A percentile compares a stretch with the other conserved stretches of the same genome.
phyloP scores from a whole-genome alignment of 257 asterid genomes.

The Capsicum pubescens region DNA sequence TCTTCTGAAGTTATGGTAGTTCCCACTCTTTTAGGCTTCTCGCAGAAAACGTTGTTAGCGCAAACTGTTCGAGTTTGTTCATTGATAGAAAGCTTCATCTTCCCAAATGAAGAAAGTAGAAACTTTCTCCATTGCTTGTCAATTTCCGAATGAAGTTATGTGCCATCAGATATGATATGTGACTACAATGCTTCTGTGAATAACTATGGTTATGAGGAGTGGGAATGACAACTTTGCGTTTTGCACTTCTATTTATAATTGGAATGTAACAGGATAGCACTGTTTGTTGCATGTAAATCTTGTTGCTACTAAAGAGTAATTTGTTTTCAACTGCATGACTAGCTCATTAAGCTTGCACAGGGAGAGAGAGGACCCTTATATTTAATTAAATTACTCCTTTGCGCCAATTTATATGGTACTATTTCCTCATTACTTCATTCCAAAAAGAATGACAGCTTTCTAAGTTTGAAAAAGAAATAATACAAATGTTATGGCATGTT shows the following conservation, averaged over 20 bases:
- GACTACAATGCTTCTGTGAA: neutral
- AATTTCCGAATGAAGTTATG: neutral
- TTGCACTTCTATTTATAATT: conserved; percentile 7
- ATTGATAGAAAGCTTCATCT: conserved; percentile 17
- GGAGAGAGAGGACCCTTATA: neutral
- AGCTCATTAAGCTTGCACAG: neutral
- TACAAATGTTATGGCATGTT: neutral
- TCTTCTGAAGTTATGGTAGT: conserved; percentile 1
- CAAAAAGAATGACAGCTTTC: neutral
- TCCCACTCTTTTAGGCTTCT: neutral
- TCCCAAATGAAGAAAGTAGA: neutral
- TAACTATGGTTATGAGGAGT: neutral
- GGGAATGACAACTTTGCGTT: neutral
- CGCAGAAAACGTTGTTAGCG: neutral
- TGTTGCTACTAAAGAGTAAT: neutral
- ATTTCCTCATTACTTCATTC: neutral
- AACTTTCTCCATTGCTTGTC: neutral
- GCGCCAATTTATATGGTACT: neutral
- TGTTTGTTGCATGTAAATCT: conserved; percentile 16
- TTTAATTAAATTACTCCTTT: neutral
- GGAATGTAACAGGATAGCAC: neutral
- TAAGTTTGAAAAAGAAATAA: neutral
- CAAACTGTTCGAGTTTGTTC: conserved; percentile 10
- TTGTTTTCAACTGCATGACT: neutral
- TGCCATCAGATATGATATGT: neutral